Evolutionary conservation across 805 yeast species (phyloP), one percentile per base, ranked within the genome.

Genomic region (Teunomyces lycoperdinae): DNA sequence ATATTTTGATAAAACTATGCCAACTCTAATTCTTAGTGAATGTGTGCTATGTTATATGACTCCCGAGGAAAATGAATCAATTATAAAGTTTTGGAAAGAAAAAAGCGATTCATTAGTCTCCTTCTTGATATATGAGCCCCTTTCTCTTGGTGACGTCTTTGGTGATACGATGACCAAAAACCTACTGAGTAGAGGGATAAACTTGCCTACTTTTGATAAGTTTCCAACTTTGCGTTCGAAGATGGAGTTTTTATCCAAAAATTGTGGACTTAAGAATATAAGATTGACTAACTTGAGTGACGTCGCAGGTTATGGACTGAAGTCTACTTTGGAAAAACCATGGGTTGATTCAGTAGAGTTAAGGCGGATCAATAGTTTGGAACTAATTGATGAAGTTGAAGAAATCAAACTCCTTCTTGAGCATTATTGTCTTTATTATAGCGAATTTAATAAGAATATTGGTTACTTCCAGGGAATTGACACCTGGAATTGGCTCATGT

Each of bases 11-110:
- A 44, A 56, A 8, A 34, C 57, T 1, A 33, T 64, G 3, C 87
- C 88, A 7, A 86, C 94, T 0, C 57, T 87, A 11, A 63, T 87
- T 2, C 60, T 87, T 14, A 80, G 88, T 51, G 95, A 87, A 61
- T 87, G 94, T 65, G 88, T 88, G 31, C 67, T 87, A 31, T 87
- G 95, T 59, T 87, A 87, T 60, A 57, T 86, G 51, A 70, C 76
- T 3, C 81, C 84, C 1, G 67, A 67, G 9, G 77, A 76, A 17
- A 76, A 85, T 20, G 57, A 52, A 29, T 58, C 64, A 29, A 74
- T 84, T 3, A 51, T 87, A 3, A 45, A 58, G 2, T 76, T 73
- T 57, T 76, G 84, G 66, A 57, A 55, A 3, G 41, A 50, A 0
- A 29, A 42, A n/a, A 57, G 77, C 30, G 32, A 5, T 42, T 0